Percentiles rank a stretch among this genome's conserved stretches.
Evolutionary conservation across 768 basidiomycete species (phyloP).

Genomic region (Clitopilus passeckerianus): DNA sequence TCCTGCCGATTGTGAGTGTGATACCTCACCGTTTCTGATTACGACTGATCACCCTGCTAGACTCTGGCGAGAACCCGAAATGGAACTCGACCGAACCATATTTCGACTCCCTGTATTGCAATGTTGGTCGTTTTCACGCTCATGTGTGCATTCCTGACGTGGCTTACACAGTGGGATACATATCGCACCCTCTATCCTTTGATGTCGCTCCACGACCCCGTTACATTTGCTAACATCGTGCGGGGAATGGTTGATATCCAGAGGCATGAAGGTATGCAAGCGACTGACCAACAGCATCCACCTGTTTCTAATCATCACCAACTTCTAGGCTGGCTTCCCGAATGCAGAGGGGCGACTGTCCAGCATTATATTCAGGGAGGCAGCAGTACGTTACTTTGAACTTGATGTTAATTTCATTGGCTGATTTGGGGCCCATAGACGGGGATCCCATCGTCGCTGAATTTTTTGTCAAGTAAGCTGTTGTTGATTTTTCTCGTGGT

Average conservation of each 20-base stretch:
- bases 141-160: not conserved
- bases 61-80: constrained; percentile 59
- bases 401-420: not conserved
- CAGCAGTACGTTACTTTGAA: constrained; percentile 40
- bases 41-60: constrained; percentile 19
- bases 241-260: constrained; percentile 66
- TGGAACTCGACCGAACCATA: constrained; percentile 66
- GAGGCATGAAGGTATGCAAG: constrained; percentile 47
- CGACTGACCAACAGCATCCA: not conserved
- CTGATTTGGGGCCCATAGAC: constrained; percentile 26
- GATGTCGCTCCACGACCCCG: constrained; percentile 61
- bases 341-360: constrained; percentile 53
- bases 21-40: not conserved
- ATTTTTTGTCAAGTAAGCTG: constrained; percentile 57
- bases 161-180: constrained; percentile 51
- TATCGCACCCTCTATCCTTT: constrained; percentile 58
- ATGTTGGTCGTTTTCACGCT: constrained; percentile 31
- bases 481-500: not conserved
- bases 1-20: constrained; percentile 54
- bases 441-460: constrained; percentile 61
- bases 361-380: constrained; percentile 56
- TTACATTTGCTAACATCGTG: constrained; percentile 53
- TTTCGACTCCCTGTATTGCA: constrained; percentile 65
- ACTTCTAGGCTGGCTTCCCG: constrained; percentile 56
- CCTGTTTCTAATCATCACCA: not conserved